These are phyloP conservation scores for Scorias spongiosa DNA, from an alignment of 2,329 filamentous ascomycete genomes.

Conservation along the genomic window DNA sequence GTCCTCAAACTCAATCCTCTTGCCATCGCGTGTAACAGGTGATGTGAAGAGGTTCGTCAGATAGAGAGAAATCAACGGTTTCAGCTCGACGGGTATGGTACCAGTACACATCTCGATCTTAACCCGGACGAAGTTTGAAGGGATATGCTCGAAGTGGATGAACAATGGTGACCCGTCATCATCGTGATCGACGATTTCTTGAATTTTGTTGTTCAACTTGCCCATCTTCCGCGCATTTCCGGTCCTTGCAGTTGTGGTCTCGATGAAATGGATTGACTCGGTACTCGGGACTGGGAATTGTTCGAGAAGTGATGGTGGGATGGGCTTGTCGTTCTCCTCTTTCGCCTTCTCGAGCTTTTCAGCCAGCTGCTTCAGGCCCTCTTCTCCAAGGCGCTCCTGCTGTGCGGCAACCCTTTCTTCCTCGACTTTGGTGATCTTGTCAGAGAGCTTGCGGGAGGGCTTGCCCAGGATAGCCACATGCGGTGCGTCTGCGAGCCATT, in stretches of 20 bases:
- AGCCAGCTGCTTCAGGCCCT: conserved; percentile 61
- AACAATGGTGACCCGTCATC: conserved; percentile 53
- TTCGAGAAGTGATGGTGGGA: conserved; percentile 68
- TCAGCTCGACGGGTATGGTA: conserved; percentile 61
- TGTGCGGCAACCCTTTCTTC: conserved; percentile 63
- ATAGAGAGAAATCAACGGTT: conserved; percentile 73
- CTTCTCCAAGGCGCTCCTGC: conserved; percentile 63
- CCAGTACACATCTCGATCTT: conserved; percentile 67
- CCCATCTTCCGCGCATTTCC: conserved; percentile 63
- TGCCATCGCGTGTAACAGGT: conserved; percentile 61
- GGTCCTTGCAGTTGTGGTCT: conserved; percentile 69
- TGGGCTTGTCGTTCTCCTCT: conserved; percentile 72
- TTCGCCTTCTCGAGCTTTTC: conserved; percentile 71
- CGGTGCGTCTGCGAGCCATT: conserved; percentile 71
- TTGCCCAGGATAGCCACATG: conserved; percentile 81
- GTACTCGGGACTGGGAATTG: conserved; percentile 69
- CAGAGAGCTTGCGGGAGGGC: conserved; percentile 65
- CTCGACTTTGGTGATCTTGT: conserved; percentile 69
- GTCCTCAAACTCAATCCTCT: conserved; percentile 73
- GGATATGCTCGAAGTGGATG: conserved; percentile 92
- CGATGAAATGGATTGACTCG: conserved; percentile 88
- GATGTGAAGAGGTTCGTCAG: conserved; percentile 90
- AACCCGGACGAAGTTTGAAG: conserved; percentile 82
- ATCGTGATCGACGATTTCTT: conserved; percentile 60
- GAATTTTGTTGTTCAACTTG: conserved; percentile 49